Evolutionary conservation across 805 yeast species (phyloP).

Genomic region (Candida sithepensis): DNA sequence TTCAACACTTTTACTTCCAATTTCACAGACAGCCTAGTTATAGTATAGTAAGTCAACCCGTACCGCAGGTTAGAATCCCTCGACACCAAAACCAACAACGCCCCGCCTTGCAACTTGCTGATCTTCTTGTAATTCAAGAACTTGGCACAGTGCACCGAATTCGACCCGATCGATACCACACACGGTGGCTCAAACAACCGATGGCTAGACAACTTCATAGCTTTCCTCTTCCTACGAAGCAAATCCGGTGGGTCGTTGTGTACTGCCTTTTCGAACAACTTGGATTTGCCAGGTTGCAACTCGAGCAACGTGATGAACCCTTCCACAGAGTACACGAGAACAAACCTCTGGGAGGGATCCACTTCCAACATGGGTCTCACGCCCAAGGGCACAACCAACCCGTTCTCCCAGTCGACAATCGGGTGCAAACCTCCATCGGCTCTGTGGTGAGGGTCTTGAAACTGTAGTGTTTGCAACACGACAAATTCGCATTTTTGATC

Average conservation of each 20-base stretch:
- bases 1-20: slow-evolving; percentile 3
- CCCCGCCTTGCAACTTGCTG: slow-evolving; percentile 4
- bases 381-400: slow-evolving; percentile 3
- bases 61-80: slow-evolving; percentile 18
- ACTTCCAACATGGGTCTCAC: slow-evolving; percentile 20
- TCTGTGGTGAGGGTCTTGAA: slow-evolving; percentile 8
- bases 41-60: slow-evolving; percentile 12
- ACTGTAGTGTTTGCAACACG: slow-evolving; percentile 15
- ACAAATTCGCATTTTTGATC: slow-evolving; percentile 2
- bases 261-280: slow-evolving; percentile 16
- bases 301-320: slow-evolving; percentile 19
- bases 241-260: slow-evolving; percentile 12
- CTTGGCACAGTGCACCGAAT: slow-evolving; percentile 10
- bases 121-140: slow-evolving; percentile 7
- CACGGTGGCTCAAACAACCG: slow-evolving; percentile 18
- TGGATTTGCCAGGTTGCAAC: slow-evolving; percentile 17
- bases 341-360: slow-evolving; percentile 17
- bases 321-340: slow-evolving; percentile 17
- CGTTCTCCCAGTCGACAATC: background rate
- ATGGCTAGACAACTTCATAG: slow-evolving; percentile 8
- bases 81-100: slow-evolving; percentile 13
- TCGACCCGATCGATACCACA: slow-evolving; percentile 12
- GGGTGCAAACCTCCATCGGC: background rate
- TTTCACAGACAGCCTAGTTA: slow-evolving; percentile 3
- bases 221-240: slow-evolving; percentile 12